Evolutionary conservation across 2,329 filamentous ascomycete species (phyloP).

Genomic region (Trichophyton verrucosum): DNA sequence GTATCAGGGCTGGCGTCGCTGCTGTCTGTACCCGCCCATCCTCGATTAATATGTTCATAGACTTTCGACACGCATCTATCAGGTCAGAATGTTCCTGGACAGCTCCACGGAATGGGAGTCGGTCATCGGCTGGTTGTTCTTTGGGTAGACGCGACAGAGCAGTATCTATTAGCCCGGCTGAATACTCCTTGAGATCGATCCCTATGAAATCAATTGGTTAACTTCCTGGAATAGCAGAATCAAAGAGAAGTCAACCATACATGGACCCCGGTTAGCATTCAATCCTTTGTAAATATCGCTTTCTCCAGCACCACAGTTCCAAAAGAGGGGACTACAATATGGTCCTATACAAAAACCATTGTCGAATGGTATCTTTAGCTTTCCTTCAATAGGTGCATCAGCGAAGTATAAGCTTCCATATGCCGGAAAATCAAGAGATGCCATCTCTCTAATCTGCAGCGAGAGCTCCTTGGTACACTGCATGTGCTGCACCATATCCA

Average conservation of each 20-base stretch:
- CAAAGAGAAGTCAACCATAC: slow-evolving; percentile 5
- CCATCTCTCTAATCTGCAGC: slow-evolving; percentile 21
- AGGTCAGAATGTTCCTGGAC: slow-evolving; percentile 9
- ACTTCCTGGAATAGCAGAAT: too few relatives aligned
- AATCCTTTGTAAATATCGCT: slow-evolving; percentile 7
- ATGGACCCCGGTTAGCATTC: slow-evolving; percentile 11
- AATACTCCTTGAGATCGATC: slow-evolving; percentile 8
- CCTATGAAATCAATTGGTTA: neutral
- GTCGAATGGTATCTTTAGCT: slow-evolving; percentile 18
- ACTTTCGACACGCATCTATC: slow-evolving; percentile 14
- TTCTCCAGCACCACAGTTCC: slow-evolving; percentile 13
- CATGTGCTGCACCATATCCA: slow-evolving; percentile 25
- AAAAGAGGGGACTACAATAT: slow-evolving; percentile 19
- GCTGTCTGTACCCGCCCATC: slow-evolving; percentile 16
- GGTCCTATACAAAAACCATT: slow-evolving; percentile 25
- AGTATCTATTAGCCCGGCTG: slow-evolving; percentile 12
- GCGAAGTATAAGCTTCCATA: slow-evolving; percentile 30
- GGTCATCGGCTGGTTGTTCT: slow-evolving; percentile 4
- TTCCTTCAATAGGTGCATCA: slow-evolving; percentile 17
- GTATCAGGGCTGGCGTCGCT: slow-evolving; percentile 15
- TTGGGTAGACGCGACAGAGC: slow-evolving; percentile 10
- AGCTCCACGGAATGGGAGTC: slow-evolving; percentile 12
- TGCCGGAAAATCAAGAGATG: slow-evolving; percentile 25
- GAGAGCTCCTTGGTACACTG: slow-evolving; percentile 22
- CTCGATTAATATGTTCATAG: slow-evolving; percentile 15